Conservation (phyloP, 306 rosid species). For the Pyrus betulifolia region DNA sequence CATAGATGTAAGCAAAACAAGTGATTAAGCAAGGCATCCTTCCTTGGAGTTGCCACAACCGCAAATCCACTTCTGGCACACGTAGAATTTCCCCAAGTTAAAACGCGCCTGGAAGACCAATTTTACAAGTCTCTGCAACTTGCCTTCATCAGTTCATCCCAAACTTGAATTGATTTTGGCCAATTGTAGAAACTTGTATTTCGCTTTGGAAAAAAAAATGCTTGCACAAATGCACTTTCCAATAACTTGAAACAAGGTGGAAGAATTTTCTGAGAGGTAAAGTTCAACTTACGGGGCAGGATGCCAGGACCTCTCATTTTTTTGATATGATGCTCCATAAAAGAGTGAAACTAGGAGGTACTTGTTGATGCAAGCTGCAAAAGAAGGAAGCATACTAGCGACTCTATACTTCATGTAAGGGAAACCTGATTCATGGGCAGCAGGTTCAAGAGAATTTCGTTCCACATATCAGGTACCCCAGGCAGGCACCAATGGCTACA, state of each 20-base stretch:
- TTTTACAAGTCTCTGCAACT: background rate
- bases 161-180: background rate
- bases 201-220: background rate
- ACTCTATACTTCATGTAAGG: constrained; percentile 1
- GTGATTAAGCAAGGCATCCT: background rate
- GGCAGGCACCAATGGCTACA: constrained; percentile 99
- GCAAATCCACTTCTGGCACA: background rate
- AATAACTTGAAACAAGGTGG: background rate
- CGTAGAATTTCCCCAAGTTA: background rate
- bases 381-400: background rate
- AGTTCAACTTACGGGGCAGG: background rate
- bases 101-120: background rate
- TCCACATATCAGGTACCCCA: constrained; percentile 98
- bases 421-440: constrained; percentile 18
- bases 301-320: background rate
- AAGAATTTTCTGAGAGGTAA: background rate
- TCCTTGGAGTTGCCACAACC: background rate
- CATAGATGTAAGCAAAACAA: background rate
- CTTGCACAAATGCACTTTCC: background rate
- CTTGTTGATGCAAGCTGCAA: background rate
- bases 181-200: background rate
- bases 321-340: background rate
- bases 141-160: background rate
- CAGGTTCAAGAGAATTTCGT: constrained; percentile 69
- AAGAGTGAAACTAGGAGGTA: background rate